Evolutionary conservation across 2,329 filamentous ascomycete genomes (phyloP).

Genomic region (Sphaerulina musiva): DNA sequence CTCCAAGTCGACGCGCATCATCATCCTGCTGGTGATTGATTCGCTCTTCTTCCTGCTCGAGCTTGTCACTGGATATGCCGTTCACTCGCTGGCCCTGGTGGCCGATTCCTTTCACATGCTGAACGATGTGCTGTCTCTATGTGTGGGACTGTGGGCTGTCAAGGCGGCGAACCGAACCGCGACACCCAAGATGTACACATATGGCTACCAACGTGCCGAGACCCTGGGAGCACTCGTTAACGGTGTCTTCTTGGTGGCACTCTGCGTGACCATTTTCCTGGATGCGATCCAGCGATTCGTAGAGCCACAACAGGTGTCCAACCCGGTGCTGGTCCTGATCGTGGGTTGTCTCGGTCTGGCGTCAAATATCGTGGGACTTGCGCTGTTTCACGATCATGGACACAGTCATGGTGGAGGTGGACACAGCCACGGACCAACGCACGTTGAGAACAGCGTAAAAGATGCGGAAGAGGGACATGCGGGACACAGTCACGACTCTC

Average conservation of each 20-base stretch:
- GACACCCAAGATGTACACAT: conserved; percentile 72
- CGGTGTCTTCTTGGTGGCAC: conserved; percentile 91
- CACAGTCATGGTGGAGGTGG: conserved; percentile 64
- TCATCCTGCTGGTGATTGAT: conserved; percentile 88
- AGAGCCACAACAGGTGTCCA: conserved; percentile 78
- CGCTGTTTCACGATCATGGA: conserved; percentile 88
- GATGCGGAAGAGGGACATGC: conserved; percentile 50
- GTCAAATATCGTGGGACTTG: conserved; percentile 82
- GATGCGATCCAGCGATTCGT: conserved; percentile 89
- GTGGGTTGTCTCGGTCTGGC: conserved; percentile 80
- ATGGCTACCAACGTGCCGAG: conserved; percentile 95
- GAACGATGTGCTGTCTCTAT: conserved; percentile 92
- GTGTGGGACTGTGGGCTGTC: conserved; percentile 92
- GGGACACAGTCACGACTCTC: conserved; percentile 43
- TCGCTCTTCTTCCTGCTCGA: conserved; percentile 85
- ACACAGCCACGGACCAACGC: conserved; percentile 44
- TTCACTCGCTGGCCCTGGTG: conserved; percentile 85
- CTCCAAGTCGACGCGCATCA: conserved; percentile 87
- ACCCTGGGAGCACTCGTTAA: conserved; percentile 95
- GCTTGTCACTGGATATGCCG: conserved; percentile 74
- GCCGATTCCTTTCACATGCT: conserved; percentile 99
- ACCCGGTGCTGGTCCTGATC: conserved; percentile 79
- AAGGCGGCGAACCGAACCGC: conserved; percentile 73
- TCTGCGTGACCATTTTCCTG: conserved; percentile 93
- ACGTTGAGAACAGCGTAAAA: conserved; percentile 34